Percentiles rank a stretch among this genome's conserved stretches.
Evolutionary conservation across 306 rosid species (phyloP).

Genomic region (Trichosanthes truncata): DNA sequence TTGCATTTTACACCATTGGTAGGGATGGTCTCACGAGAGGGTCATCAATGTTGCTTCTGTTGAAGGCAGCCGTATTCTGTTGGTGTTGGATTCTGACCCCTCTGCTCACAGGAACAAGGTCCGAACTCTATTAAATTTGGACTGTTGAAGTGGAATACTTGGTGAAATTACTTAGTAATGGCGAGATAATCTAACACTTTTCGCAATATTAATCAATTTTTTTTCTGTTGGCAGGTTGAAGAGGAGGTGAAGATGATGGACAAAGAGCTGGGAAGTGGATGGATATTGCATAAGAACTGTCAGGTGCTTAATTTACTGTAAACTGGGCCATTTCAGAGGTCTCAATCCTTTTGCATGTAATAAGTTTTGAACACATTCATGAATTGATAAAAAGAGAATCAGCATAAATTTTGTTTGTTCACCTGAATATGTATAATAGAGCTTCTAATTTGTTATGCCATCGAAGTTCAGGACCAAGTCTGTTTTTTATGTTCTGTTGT

Average conservation of each 20-base stretch:
- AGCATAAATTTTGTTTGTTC: neutral
- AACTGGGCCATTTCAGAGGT: neutral
- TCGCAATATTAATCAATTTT: neutral
- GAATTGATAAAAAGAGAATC: neutral
- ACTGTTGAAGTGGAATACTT: neutral
- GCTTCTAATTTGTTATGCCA: neutral
- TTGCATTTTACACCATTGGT: neutral
- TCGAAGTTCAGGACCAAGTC: neutral
- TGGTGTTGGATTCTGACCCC: conserved; percentile 49
- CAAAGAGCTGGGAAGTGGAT: conserved; percentile 58
- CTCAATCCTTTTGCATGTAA: neutral
- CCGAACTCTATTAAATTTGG: neutral
- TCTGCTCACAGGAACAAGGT: conserved; percentile 58
- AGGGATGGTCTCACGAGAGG: conserved; percentile 71
- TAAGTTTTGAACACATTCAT: neutral
- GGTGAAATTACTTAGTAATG: neutral
- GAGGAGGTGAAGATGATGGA: conserved; percentile 73
- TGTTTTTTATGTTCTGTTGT: neutral
- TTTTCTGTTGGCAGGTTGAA: conserved; percentile 32
- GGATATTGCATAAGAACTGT: conserved; percentile 51
- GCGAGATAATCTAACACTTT: neutral
- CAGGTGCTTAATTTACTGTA: conserved; percentile 32
- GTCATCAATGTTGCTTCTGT: conserved; percentile 16
- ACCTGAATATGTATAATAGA: neutral
- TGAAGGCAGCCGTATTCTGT: conserved; percentile 33